Percentiles rank a stretch among this genome's conserved stretches.
phyloP scores from a whole-genome alignment of 1,139 yeast species.

The Lodderomyces elongisporus region DNA sequence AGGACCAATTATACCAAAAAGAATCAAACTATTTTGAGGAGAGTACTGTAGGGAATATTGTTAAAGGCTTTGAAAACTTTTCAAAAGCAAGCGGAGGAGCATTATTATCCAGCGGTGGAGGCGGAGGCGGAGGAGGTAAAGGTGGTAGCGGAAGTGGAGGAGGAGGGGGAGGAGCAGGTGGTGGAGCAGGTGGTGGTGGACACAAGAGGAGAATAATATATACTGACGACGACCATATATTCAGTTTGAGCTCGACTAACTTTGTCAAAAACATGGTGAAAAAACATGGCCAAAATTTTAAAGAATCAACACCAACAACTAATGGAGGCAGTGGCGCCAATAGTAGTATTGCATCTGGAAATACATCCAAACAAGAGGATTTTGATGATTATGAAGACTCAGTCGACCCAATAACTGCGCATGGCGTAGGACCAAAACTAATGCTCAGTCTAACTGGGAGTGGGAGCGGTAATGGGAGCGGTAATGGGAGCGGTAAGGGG shows the following conservation, averaged over 20 bases:
- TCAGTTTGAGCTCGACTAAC: slow-evolving; percentile 73
- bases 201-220: slow-evolving; percentile 53
- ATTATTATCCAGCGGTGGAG: slow-evolving; percentile 1
- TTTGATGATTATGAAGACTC: slow-evolving; percentile 45
- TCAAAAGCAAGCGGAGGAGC: slow-evolving; percentile 42
- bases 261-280: slow-evolving; percentile 60
- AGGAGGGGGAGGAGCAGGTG: slow-evolving; percentile 3
- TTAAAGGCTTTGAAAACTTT: slow-evolving; percentile 85
- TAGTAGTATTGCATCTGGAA: not conserved
- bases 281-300: slow-evolving; percentile 20
- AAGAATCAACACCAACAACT: slow-evolving; percentile 6
- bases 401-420: slow-evolving; percentile 27
- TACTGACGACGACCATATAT: slow-evolving; percentile 79
- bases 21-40: slow-evolving; percentile 79
- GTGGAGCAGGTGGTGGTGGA: slow-evolving; percentile 7
- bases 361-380: slow-evolving; percentile 24
- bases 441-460: slow-evolving; percentile 1
- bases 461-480: not conserved
- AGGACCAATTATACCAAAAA: slow-evolving; percentile 75
- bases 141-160: slow-evolving; percentile 39
- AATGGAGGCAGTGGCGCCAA: slow-evolving; percentile 1
- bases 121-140: slow-evolving; percentile 7
- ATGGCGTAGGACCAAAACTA: slow-evolving; percentile 6
- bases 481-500: not conserved
- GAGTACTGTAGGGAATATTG: slow-evolving; percentile 67